Evolutionary conservation across 2,329 filamentous ascomycete species (phyloP), one percentile per base, ranked within the genome.

Genomic region (Fusarium brachygibbosum): DNA sequence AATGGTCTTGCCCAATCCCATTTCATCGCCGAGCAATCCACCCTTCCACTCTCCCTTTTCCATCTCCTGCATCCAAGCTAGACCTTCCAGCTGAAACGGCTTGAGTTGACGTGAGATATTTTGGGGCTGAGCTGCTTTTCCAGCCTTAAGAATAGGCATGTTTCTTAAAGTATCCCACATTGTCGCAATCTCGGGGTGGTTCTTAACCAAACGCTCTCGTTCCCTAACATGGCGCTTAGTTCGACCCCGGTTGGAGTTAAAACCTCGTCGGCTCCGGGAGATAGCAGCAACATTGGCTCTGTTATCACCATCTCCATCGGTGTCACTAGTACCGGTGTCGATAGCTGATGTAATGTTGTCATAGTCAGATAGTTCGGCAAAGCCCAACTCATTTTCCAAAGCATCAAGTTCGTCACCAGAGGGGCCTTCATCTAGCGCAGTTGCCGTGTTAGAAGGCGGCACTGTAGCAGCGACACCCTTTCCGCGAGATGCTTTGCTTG

Each of bases 1-100:
- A 51, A 99, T 98, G 0, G 96, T 99, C 83, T 99, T 99, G 50
- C 96, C 96, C 82, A 99, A 92, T 9, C 96, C 96, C 96, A 99
- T 99, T 80, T 99, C 96, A 73, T 99, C 96, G 62, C 96, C 96
- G 3, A 99, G 86, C 4, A 99, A 84, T 16, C 96, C 96, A 19
- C 96, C 96, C 75, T 90, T 93, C 87, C 94, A 98, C 38, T 91
- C 82, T 0, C 89, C 91, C 79, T 92, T 84, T 78, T 99, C 96
- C 86, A 98, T 97, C 57, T 87, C 90, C 64, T 87, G 89, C 93
- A 99, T 97, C 96, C 96, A 99, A 51, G 93, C 90, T 38, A 99
- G 84, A 6, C 96, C 96, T 79, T 98, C 92, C 7, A 97, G 89
- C 76, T 99, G 96, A 77, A 98, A 99, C 1, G 91, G 90, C 79